Percentiles rank a stretch among this genome's conserved stretches.
These are phyloP conservation scores for Rosa persica DNA, from an alignment of 306 rosid species.

Conservation along the genomic window DNA sequence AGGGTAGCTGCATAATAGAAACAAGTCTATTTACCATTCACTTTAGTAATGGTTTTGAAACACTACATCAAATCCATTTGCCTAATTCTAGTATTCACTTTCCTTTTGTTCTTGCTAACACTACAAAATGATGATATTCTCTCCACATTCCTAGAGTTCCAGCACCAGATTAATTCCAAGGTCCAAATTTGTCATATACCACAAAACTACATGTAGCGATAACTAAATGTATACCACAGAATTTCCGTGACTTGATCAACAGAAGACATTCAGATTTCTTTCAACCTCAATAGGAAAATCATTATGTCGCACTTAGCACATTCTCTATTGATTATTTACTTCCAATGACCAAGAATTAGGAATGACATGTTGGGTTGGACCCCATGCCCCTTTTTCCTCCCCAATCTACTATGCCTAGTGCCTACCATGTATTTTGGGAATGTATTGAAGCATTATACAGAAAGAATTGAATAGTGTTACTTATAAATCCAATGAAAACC, in stretches of 20 bases:
- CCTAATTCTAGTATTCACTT: neutral
- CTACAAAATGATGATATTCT: neutral
- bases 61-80: neutral
- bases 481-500: neutral
- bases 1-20: neutral
- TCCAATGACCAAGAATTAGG: neutral
- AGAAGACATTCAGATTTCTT: neutral
- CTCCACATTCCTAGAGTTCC: neutral
- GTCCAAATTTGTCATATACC: neutral
- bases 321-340: neutral
- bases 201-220: neutral
- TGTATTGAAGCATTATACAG: neutral
- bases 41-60: neutral
- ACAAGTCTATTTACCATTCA: neutral
- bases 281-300: neutral
- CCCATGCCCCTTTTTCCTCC: neutral
- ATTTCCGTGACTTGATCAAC: slow-evolving; percentile 6
- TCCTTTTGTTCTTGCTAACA: neutral
- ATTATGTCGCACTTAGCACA: neutral
- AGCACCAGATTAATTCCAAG: neutral
- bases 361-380: neutral
- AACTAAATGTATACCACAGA: neutral
- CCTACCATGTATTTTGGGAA: neutral
- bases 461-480: neutral
- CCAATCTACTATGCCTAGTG: neutral